Conservation (phyloP, 148 eudicot species). For the Cornus florida region DNA sequence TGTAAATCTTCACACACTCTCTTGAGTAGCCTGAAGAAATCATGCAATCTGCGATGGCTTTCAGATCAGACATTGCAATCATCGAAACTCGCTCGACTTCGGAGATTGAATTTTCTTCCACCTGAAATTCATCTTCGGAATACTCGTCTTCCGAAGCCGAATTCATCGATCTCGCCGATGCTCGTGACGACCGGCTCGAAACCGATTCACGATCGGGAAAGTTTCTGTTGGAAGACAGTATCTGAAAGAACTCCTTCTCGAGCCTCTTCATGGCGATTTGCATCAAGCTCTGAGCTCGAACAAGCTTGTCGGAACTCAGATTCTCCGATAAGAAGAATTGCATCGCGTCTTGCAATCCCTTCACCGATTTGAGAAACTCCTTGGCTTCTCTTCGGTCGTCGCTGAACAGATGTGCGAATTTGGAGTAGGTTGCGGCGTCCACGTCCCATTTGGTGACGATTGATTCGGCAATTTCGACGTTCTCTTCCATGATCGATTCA, state of each 20-base stretch:
- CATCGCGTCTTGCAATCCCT: slow-evolving; percentile 31
- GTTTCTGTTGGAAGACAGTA: slow-evolving; percentile 32
- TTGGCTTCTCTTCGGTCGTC: slow-evolving; percentile 28
- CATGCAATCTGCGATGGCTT: slow-evolving; percentile 48
- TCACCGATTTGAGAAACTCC: slow-evolving; percentile 34
- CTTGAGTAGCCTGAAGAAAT: slow-evolving; percentile 35
- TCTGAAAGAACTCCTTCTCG: slow-evolving; percentile 33
- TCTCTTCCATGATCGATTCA: slow-evolving; percentile 34
- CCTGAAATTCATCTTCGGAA: not conserved
- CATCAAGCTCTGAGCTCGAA: slow-evolving; percentile 28
- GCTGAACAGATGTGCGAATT: slow-evolving; percentile 26
- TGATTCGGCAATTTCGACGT: slow-evolving; percentile 26
- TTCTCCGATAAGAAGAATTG: slow-evolving; percentile 20
- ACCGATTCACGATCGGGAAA: slow-evolving; percentile 12
- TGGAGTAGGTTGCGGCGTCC: slow-evolving; percentile 25
- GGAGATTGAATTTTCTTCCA: not conserved
- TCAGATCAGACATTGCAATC: slow-evolving; percentile 32
- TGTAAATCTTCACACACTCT: slow-evolving; percentile 44
- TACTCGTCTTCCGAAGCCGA: not conserved
- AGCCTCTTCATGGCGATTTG: slow-evolving; percentile 40
- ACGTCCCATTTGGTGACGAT: slow-evolving; percentile 35
- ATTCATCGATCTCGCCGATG: not conserved
- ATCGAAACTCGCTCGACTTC: not conserved
- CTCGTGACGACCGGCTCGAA: not conserved
- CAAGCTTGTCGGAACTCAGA: slow-evolving; percentile 22